phyloP scores from a whole-genome alignment of 495 filamentous ascomycete genomes.

The Aspergillus nidulans region DNA sequence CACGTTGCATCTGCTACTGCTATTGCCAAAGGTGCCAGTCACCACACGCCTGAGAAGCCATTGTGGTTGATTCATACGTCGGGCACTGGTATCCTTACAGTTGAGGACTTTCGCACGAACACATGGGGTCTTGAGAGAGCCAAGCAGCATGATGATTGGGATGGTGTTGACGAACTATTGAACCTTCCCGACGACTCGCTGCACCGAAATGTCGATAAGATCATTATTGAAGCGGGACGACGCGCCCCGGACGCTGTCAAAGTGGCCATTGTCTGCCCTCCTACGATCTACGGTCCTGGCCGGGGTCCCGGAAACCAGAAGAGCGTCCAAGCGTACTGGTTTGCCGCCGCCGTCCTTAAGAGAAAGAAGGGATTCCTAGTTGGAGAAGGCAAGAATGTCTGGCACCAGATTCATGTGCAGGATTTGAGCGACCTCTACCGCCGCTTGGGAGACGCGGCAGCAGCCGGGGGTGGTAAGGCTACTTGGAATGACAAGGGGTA shows the following conservation, averaged over 20 bases:
- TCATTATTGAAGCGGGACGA: constrained; percentile 46
- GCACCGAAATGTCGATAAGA: constrained; percentile 60
- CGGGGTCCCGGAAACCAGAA: constrained; percentile 65
- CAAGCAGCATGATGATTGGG: constrained; percentile 59
- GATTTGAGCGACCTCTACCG: constrained; percentile 67
- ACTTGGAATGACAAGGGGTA: constrained; percentile 73
- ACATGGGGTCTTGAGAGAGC: constrained; percentile 49
- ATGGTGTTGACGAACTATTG: constrained; percentile 51
- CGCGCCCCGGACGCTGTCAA: constrained; percentile 45
- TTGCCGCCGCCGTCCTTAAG: constrained; percentile 54
- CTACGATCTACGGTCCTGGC: constrained; percentile 73
- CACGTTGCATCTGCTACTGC: constrained; percentile 46
- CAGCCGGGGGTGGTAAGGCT: constrained; percentile 52
- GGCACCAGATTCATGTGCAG: constrained; percentile 71
- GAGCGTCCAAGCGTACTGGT: constrained; percentile 59
- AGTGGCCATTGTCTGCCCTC: constrained; percentile 72
- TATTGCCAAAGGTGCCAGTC: constrained; percentile 42
- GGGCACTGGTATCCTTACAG: constrained; percentile 56
- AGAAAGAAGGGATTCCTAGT: constrained; percentile 61
- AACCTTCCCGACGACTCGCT: constrained; percentile 51
- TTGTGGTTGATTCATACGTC: constrained; percentile 60
- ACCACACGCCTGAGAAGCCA: constrained; percentile 39
- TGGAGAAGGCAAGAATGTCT: constrained; percentile 59
- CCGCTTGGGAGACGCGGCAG: constrained; percentile 61
- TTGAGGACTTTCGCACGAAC: constrained; percentile 44